Evolutionary conservation across 2,329 filamentous ascomycete species (phyloP), one percentile per base, ranked within the genome.

Genomic region (Ceratocystis ficicola): DNA sequence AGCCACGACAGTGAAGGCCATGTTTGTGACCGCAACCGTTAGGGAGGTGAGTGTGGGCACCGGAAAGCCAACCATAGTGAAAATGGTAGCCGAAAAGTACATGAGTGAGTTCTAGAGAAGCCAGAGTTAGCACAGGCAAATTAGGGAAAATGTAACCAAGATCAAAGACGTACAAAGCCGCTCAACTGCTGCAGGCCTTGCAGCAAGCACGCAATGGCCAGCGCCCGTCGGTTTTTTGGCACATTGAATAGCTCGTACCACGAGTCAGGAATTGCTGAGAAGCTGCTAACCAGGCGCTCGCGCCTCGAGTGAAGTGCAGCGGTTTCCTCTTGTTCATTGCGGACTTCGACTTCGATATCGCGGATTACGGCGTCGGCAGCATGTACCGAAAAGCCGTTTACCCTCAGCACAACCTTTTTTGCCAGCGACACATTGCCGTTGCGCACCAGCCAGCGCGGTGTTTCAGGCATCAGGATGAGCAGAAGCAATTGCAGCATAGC

Each of bases 101-200:
- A 95, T 95, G 36, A 96, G 79, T 10, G 88, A 91, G 76, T 96
- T 95, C 83, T 86, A 69, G 30, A 28, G 22, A 5, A 44, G 25
- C 22, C 52, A 25, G 20, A 60, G 50, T 52, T 46, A 62, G 12
- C 22, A 12, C n/a, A 46, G 10, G 30, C n/a, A 5, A 12, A 17
- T 41, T 28, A 20, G 44, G n/a, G 3, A 17, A 17, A 22, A n/a
- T 20, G 25, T 10, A 30, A 15, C 32, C n/a, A 44, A 69, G 8
- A 22, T 5, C 17, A 46, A 50, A 41, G 32, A 79, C 83, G 75
- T 75, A 86, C 83, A 75, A 94, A 94, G 0, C 89, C 91, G 71
- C 89, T 94, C 0, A 95, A 80, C 74, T 97, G 93, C 75, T 96
- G 93, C 5, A 95, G 77, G 0, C 86, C 90, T 72, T 96, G 92